phyloP scores from a whole-genome alignment of 169 alveolate species.

The Perkinsus marinus region DNA sequence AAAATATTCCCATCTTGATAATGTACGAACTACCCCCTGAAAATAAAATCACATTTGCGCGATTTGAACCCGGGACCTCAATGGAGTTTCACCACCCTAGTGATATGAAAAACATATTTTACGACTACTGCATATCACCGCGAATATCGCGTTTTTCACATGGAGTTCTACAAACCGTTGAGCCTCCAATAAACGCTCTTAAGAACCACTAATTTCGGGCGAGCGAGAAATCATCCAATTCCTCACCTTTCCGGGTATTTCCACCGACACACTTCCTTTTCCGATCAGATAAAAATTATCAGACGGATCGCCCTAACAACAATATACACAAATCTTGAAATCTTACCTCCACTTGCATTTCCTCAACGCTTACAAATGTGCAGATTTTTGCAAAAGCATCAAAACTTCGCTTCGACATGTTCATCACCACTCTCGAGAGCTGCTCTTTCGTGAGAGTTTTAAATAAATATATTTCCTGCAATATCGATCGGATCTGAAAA shows the following conservation, averaged over 20 bases:
- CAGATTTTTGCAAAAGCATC: neutral
- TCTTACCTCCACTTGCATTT: neutral
- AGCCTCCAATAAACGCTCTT: neutral
- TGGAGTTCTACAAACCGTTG: neutral
- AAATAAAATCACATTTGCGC: neutral
- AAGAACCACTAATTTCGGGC: no score
- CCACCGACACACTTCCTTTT: slow-evolving; percentile 28
- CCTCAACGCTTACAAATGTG: neutral
- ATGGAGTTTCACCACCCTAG: no score
- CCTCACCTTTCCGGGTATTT: neutral
- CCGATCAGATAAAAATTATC: slow-evolving; percentile 36
- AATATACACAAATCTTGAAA: neutral
- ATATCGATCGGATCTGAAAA: neutral
- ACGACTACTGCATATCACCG: no score
- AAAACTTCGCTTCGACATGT: neutral
- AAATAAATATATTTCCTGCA: neutral
- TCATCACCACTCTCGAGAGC: neutral
- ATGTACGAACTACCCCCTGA: slow-evolving; percentile 12
- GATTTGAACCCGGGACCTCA: neutral
- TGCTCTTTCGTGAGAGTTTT: neutral
- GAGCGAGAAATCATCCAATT: neutral
- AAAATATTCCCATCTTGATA: slow-evolving; percentile 25
- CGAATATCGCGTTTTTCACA: no score
- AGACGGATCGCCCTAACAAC: slow-evolving; percentile 30
- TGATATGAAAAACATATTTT: no score